A percentile compares a stretch with the other conserved stretches of the same genome.
These are phyloP conservation scores for Mortierella alpina DNA, from an alignment of 192 early-diverging fungal species.

Conservation along the genomic window DNA sequence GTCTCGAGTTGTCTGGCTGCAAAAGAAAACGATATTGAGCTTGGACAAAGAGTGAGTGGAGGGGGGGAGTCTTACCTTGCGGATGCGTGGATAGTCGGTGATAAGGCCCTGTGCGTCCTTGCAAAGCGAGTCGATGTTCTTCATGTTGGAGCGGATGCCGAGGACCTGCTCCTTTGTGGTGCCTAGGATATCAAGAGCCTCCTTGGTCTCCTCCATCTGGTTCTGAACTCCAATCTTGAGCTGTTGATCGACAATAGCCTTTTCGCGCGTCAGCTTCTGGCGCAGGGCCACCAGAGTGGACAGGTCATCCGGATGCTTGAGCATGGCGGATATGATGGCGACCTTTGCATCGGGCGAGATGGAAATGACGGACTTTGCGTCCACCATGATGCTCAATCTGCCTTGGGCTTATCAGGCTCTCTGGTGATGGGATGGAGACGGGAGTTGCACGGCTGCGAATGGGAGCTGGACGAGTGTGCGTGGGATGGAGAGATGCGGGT, in stretches of 20 bases:
- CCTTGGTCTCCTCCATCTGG: constrained; percentile 90
- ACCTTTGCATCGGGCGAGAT: constrained; percentile 75
- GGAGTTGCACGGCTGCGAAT: neutral
- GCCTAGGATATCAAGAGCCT: constrained; percentile 84
- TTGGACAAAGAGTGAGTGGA: neutral
- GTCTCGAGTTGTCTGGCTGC: neutral
- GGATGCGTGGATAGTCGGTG: constrained; percentile 90
- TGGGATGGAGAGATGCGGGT: neutral
- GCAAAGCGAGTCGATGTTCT: constrained; percentile 88
- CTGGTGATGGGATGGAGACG: too few relatives aligned
- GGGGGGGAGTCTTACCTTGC: constrained; percentile 66
- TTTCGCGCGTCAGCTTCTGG: constrained; percentile 88
- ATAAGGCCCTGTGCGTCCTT: constrained; percentile 87
- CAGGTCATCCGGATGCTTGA: constrained; percentile 96
- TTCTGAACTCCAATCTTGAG: constrained; percentile 93
- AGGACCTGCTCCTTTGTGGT: constrained; percentile 72
- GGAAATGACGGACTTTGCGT: constrained; percentile 47
- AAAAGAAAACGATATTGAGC: neutral
- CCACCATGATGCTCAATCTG: constrained; percentile 21
- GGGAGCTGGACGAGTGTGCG: neutral
- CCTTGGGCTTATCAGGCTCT: too few relatives aligned
- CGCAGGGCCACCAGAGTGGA: constrained; percentile 84
- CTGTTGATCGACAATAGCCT: constrained; percentile 93
- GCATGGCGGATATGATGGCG: constrained; percentile 81
- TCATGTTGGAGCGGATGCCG: constrained; percentile 78